Evolutionary conservation across 2,329 filamentous ascomycete genomes (phyloP).

Genomic region (Botrytis cinerea): DNA sequence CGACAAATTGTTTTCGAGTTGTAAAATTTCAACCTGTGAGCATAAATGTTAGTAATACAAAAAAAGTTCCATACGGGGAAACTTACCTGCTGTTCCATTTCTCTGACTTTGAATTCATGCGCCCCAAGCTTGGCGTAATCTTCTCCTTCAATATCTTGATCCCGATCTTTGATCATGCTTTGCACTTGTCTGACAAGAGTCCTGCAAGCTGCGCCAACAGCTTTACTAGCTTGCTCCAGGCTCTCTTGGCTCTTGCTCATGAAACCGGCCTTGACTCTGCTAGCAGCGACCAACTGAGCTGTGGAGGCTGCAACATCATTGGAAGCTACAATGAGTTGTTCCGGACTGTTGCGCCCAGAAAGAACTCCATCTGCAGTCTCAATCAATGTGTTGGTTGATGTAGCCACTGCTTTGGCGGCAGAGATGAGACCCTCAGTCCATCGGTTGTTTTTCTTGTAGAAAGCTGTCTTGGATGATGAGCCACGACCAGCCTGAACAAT

Average conservation of each 20-base stretch:
- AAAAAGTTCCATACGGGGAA: not conserved
- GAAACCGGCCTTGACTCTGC: constrained; percentile 94
- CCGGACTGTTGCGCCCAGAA: constrained; percentile 85
- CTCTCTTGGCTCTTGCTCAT: constrained; percentile 96
- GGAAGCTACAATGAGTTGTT: constrained; percentile 96
- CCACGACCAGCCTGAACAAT: constrained; percentile 93
- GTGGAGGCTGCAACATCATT: constrained; percentile 97
- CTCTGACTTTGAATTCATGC: constrained; percentile 96
- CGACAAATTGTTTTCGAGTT: constrained; percentile 84
- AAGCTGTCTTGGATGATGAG: constrained; percentile 82
- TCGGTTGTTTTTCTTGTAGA: constrained; percentile 99
- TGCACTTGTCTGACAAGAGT: constrained; percentile 91
- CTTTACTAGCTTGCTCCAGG: constrained; percentile 87
- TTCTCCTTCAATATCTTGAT: constrained; percentile 76
- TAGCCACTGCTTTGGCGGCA: constrained; percentile 92
- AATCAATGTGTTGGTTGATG: constrained; percentile 92
- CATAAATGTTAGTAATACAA: constrained; percentile 26
- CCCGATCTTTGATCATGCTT: constrained; percentile 85
- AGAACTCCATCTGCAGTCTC: constrained; percentile 97
- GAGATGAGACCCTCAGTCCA: constrained; percentile 99
- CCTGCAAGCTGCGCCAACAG: constrained; percentile 86
- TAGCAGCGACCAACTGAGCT: constrained; percentile 93
- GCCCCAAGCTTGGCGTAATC: constrained; percentile 87
- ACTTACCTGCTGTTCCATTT: constrained; percentile 99
- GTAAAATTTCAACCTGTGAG: constrained; percentile 87